Evolutionary conservation across 1,284 basidiomycete genomes (phyloP).

Genomic region (Trichosporon sp.): DNA sequence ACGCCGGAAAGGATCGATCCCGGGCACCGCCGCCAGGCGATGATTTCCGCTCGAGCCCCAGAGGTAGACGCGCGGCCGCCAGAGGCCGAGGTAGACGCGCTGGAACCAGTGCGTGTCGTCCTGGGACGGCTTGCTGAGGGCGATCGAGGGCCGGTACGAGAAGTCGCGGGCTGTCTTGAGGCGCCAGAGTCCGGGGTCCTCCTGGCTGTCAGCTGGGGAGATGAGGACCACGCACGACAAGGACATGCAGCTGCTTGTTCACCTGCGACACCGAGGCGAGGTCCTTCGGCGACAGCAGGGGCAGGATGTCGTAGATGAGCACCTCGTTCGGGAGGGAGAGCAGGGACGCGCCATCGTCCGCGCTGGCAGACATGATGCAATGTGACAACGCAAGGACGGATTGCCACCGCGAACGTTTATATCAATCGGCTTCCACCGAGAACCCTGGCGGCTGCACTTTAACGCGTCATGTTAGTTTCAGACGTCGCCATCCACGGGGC

Average conservation of each 20-base stretch:
- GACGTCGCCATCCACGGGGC: background rate
- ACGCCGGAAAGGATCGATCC: slow-evolving; percentile 12
- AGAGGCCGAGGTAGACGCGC: slow-evolving; percentile 68
- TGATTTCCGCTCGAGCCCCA: slow-evolving; percentile 64
- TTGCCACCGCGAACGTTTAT: background rate
- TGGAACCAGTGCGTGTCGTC: slow-evolving; percentile 59
- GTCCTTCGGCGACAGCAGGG: slow-evolving; percentile 58
- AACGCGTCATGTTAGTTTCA: background rate
- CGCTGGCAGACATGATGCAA: background rate
- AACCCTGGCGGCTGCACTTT: background rate
- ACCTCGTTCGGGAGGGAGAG: slow-evolving; percentile 55
- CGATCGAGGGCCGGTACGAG: slow-evolving; percentile 60
- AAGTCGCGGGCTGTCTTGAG: slow-evolving; percentile 66
- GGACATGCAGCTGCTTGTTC: slow-evolving; percentile 26
- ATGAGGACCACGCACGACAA: slow-evolving; percentile 51
- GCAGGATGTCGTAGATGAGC: slow-evolving; percentile 66
- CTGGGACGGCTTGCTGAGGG: slow-evolving; percentile 16
- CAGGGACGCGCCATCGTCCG: slow-evolving; percentile 4
- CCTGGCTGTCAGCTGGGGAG: slow-evolving; percentile 43
- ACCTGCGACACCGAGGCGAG: slow-evolving; percentile 55
- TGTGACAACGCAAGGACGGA: background rate
- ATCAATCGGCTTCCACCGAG: background rate
- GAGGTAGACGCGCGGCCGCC: slow-evolving; percentile 60
- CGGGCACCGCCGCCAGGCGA: background rate
- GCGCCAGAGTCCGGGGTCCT: slow-evolving; percentile 78